A percentile compares a stretch with the other conserved stretches of the same genome.
These are phyloP conservation scores for Trichoderma harzianum DNA, from an alignment of 2,329 filamentous ascomycete species.

Conservation along the genomic window DNA sequence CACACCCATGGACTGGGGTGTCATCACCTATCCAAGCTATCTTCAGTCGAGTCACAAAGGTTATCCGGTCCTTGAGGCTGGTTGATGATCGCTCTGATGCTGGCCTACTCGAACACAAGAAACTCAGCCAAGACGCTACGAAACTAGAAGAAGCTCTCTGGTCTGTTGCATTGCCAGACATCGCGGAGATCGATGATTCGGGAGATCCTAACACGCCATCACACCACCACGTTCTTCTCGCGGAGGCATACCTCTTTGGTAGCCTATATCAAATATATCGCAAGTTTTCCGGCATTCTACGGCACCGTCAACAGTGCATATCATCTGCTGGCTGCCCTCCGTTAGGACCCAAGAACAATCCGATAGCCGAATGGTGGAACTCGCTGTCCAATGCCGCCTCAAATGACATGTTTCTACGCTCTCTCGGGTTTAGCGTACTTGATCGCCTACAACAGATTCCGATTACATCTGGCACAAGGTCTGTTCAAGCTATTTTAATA, in stretches of 20 bases:
- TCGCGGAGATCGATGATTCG: not conserved
- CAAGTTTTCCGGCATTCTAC: not conserved
- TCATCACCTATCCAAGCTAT: not conserved
- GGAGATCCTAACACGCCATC: not conserved
- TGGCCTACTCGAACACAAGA: not conserved
- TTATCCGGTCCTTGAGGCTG: not conserved
- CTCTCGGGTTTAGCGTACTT: not conserved
- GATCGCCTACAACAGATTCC: not conserved
- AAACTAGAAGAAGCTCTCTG: not conserved
- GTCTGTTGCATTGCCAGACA: not conserved
- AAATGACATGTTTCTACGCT: not conserved
- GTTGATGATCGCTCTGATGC: not conserved
- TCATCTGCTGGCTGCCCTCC: not conserved
- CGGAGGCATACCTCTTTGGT: not conserved
- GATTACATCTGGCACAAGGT: not conserved
- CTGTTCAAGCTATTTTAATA: not conserved
- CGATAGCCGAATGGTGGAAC: not conserved
- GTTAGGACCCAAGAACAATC: not conserved
- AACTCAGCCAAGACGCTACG: not conserved
- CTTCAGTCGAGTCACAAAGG: not conserved
- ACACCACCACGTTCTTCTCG: not conserved
- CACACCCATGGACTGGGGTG: not conserved
- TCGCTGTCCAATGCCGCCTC: not conserved
- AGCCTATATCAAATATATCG: not conserved
- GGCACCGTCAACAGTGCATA: not conserved